Conservation (phyloP, 2,329 filamentous ascomycete genomes). For the Penicillium sp. region DNA sequence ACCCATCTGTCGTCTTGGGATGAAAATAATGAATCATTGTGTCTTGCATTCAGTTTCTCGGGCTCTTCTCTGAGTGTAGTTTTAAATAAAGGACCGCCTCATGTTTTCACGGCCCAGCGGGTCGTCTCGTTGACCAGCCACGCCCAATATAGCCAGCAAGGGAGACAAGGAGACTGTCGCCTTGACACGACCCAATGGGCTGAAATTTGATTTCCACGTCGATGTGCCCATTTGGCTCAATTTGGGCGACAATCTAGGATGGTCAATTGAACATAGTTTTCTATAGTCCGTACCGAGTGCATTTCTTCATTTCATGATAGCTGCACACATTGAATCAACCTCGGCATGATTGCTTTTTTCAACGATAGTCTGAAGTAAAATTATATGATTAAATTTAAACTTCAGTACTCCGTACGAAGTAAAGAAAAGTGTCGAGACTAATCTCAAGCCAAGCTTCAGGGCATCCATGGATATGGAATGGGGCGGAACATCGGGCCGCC, state of each 20-base stretch:
- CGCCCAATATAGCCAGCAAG: slow-evolving; percentile 15
- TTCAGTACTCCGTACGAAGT: too few species aligned
- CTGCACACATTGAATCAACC: too few species aligned
- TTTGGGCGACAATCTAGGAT: slow-evolving; percentile 6
- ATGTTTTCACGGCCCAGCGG: slow-evolving; percentile 12
- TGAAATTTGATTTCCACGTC: background rate
- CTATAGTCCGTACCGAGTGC: too few species aligned
- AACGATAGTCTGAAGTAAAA: background rate
- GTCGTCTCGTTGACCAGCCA: slow-evolving; percentile 14
- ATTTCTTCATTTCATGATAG: too few species aligned
- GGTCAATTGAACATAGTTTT: slow-evolving; percentile 1
- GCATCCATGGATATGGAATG: slow-evolving; percentile 3
- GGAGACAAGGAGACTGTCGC: slow-evolving; percentile 7
- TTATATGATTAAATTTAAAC: too few species aligned
- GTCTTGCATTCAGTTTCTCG: too few species aligned
- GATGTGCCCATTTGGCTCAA: slow-evolving; percentile 2
- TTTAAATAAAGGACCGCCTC: slow-evolving; percentile 8
- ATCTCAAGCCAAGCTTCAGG: slow-evolving; percentile 5
- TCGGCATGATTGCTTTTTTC: slow-evolving; percentile 2
- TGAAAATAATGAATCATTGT: too few species aligned
- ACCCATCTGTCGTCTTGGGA: too few species aligned
- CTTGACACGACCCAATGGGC: background rate
- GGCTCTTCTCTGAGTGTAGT: background rate
- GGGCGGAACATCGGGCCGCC: slow-evolving; percentile 10
- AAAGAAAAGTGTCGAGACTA: background rate